A percentile compares a stretch with the other conserved stretches of the same genome.
These are phyloP conservation scores for Phellinidium pouzarii DNA, from an alignment of 1,284 basidiomycete genomes.

Conservation along the genomic window DNA sequence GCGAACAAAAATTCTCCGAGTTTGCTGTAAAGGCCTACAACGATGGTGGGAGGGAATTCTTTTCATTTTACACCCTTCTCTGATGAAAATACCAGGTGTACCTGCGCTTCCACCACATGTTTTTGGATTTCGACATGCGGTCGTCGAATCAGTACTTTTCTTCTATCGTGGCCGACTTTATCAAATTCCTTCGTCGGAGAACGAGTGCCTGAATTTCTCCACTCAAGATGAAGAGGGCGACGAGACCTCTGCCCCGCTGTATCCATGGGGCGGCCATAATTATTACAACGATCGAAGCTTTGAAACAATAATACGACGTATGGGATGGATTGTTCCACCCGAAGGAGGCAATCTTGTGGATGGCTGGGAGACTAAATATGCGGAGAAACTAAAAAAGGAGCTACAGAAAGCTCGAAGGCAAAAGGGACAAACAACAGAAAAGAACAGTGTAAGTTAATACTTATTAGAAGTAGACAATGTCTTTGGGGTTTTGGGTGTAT, in stretches of 20 bases:
- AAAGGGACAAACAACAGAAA: neutral
- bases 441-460: neutral
- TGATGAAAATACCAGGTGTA: constrained; percentile 35
- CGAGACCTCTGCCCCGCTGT: constrained; percentile 2
- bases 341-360: neutral
- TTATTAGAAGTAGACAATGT: too few relatives aligned
- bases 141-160: constrained; percentile 36
- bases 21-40: constrained; percentile 47
- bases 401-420: neutral
- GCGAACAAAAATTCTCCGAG: constrained; percentile 35
- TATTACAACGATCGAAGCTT: constrained; percentile 49
- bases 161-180: constrained; percentile 40
- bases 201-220: constrained; percentile 39
- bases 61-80: neutral
- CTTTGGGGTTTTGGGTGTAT: too few relatives aligned
- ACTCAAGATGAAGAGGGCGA: constrained; percentile 24
- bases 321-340: neutral
- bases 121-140: constrained; percentile 46
- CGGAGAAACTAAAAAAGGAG: neutral
- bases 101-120: constrained; percentile 41
- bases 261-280: constrained; percentile 50
- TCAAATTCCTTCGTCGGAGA: constrained; percentile 36
- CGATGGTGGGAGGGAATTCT: constrained; percentile 33
- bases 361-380: neutral
- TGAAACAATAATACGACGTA: constrained; percentile 36